Base-by-base conservation (phyloP, 768 basidiomycete species). In the Lentinula guzmanii region DNA sequence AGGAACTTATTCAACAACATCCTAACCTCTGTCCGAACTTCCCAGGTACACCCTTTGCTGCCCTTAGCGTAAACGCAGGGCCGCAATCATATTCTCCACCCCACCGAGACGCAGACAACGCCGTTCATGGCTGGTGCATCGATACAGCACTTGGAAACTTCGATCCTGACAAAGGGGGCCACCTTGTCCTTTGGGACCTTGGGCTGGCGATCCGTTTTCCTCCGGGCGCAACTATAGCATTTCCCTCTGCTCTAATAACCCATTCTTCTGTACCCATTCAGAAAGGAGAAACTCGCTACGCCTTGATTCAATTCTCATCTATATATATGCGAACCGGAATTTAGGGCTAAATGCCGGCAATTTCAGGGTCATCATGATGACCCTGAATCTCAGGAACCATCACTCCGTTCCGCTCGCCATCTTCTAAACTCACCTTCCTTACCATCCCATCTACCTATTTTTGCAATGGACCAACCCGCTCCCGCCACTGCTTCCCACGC, bases 11-110 rank as follows among this genome's bases (percentile, higher is more conserved):
- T 46, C 18, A 2, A 0, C 9, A 42, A 1, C 16, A 61, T 7
- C 60, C 59, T 11, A 9, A 39, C 6, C 62, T 66, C 5, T 8
- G 10, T 2, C 53, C 53, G 10, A 62, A 64, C 51, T 61, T 70
- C 59, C 1, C 28, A 6, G 65, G 65, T 16, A 64, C 61, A 2
- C 33, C 70, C 0, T 74, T 71, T 18, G 60, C 68, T 0, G 53
- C 62, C 0, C n/a, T 41, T 0, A 69, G 65, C 0, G 69, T 74
- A 61, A 73, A 74, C 55, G 57, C 70, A 2, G 69, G 68, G 0
- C 59, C 59, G 0, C 33, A 34, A 0, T 62, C 62, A 0, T 18
- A 64, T 0, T 65, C 66, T 0, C 4, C n/a, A 0, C 51, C 59
- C 0, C 70, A 73, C 13, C 57, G 55, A 0, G 71, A 74, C 33